Conservation (phyloP, 2,329 filamentous ascomycete genomes). For the Nothophoma quercina region DNA sequence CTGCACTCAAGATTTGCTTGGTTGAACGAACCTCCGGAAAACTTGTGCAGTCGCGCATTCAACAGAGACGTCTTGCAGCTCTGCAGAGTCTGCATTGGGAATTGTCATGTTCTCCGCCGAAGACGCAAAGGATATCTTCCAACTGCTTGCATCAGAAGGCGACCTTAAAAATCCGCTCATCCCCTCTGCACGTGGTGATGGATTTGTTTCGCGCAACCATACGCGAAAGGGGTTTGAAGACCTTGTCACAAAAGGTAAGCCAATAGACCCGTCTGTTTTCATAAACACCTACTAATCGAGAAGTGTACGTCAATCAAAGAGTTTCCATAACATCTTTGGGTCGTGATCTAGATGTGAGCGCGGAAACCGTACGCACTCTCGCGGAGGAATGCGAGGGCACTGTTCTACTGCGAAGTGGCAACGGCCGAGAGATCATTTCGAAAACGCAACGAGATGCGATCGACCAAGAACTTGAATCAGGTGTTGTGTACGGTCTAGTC, state of each 20-base stretch:
- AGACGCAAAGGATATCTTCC: slow-evolving; percentile 40
- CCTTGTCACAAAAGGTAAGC: slow-evolving; percentile 26
- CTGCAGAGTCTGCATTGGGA: too few species aligned
- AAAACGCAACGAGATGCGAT: slow-evolving; percentile 31
- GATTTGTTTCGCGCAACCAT: slow-evolving; percentile 36
- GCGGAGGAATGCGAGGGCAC: slow-evolving; percentile 23
- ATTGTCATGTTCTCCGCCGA: slow-evolving; percentile 47
- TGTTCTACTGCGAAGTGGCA: slow-evolving; percentile 35
- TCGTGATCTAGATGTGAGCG: slow-evolving; percentile 31
- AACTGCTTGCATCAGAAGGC: slow-evolving; percentile 27
- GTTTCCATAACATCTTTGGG: slow-evolving; percentile 26
- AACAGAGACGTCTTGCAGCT: too few species aligned
- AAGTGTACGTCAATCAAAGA: slow-evolving; percentile 20
- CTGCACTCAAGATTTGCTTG: too few species aligned
- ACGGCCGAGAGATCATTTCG: slow-evolving; percentile 34
- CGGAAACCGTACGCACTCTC: slow-evolving; percentile 28
- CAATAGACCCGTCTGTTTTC: background rate
- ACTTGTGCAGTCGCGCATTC: too few species aligned
- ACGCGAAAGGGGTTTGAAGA: slow-evolving; percentile 30
- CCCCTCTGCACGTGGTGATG: slow-evolving; percentile 30
- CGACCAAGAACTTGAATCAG: slow-evolving; percentile 15
- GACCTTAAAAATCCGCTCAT: slow-evolving; percentile 27
- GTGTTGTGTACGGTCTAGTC: slow-evolving; percentile 21
- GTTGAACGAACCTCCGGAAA: too few species aligned
- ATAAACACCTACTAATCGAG: slow-evolving; percentile 13